phyloP scores from a whole-genome alignment of 768 basidiomycete species.

The Guyanaporus albipodus region DNA sequence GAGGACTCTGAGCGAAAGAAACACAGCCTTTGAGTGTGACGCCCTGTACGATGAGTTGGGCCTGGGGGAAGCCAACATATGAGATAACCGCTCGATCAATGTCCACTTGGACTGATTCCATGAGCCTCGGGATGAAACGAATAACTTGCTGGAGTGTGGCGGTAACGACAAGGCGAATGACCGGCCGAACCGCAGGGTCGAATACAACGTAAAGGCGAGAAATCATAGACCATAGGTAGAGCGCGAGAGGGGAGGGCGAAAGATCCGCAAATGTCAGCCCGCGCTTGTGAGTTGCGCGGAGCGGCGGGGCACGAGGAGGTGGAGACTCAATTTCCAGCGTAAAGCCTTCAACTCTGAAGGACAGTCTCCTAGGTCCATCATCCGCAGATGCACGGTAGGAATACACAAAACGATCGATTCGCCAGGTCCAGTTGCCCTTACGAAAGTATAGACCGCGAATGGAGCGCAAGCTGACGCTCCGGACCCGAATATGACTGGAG shows the following conservation, averaged over 20 bases:
- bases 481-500: constrained; percentile 60
- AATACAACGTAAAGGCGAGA: constrained; percentile 40
- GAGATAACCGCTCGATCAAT: constrained; percentile 51
- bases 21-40: constrained; percentile 53
- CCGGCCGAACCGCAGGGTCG: constrained; percentile 61
- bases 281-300: constrained; percentile 32
- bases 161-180: constrained; percentile 53
- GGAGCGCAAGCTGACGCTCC: constrained; percentile 72
- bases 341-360: constrained; percentile 59
- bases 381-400: constrained; percentile 51
- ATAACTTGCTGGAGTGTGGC: constrained; percentile 55
- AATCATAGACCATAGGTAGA: constrained; percentile 30
- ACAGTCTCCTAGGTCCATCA: constrained; percentile 50
- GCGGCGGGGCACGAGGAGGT: constrained; percentile 14
- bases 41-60: constrained; percentile 47
- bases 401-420: constrained; percentile 62
- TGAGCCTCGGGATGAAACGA: constrained; percentile 62
- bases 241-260: constrained; percentile 34
- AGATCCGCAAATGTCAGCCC: constrained; percentile 41
- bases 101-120: constrained; percentile 65
- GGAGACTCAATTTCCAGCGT: constrained; percentile 43
- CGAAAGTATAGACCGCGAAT: constrained; percentile 73
- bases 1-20: constrained; percentile 49
- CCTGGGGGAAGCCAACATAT: constrained; percentile 48
- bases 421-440: constrained; percentile 49